phyloP scores from a whole-genome alignment of 106 monocot genomes.

The Ottelia alismoides region DNA sequence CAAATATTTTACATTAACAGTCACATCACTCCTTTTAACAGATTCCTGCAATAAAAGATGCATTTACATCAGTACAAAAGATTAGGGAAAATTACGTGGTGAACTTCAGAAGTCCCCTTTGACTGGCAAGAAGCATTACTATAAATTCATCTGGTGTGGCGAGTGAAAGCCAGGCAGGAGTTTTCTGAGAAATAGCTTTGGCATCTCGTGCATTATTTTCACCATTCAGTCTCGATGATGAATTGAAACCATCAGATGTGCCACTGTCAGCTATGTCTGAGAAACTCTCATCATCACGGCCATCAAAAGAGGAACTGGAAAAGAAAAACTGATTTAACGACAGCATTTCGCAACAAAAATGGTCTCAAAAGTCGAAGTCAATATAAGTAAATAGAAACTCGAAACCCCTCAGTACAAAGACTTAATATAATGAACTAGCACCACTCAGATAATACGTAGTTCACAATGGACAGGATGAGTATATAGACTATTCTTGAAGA shows the following conservation, averaged over 20 bases:
- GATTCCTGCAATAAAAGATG: conserved; percentile 45
- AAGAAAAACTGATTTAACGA: conserved; percentile 1
- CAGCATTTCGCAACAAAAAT: too few relatives aligned
- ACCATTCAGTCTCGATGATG: conserved; percentile 16
- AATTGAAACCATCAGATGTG: conserved; percentile 16
- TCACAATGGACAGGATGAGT: too few relatives aligned
- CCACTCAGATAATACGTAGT: too few relatives aligned
- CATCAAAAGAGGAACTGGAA: conserved; percentile 82
- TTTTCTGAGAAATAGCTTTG: conserved; percentile 39
- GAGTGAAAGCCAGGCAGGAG: conserved; percentile 66
- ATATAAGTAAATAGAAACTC: too few relatives aligned
- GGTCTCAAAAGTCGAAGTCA: too few relatives aligned
- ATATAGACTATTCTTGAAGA: too few relatives aligned
- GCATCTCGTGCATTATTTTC: conserved; percentile 39
- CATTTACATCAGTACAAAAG: too few relatives aligned
- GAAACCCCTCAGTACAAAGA: too few relatives aligned
- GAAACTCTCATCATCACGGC: conserved; percentile 65
- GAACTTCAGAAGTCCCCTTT: too few relatives aligned
- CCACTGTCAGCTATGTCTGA: conserved; percentile 31
- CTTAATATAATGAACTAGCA: too few relatives aligned
- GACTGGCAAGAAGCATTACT: conserved; percentile 23
- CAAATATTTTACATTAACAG: conserved; percentile 55
- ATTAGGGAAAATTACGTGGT: too few relatives aligned
- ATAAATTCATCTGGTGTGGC: conserved; percentile 87
- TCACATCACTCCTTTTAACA: conserved; percentile 61